phyloP scores from a whole-genome alignment of 2,329 filamentous ascomycete species.

The Pestalotiopsis sp. region DNA sequence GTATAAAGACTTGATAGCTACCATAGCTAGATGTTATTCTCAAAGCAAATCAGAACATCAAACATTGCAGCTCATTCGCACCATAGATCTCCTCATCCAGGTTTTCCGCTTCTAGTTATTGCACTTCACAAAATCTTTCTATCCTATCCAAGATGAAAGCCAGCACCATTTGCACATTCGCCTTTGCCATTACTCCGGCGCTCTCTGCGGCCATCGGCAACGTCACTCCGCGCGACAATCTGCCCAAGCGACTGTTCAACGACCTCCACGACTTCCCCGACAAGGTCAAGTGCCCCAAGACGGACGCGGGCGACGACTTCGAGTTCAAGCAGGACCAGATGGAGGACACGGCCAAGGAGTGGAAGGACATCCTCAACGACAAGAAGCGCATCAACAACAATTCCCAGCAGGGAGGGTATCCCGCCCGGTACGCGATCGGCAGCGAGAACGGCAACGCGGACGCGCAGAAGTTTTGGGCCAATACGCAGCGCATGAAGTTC shows the following conservation, averaged over 20 bases:
- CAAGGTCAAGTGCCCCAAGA: conserved; percentile 10
- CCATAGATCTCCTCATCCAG: too few relatives aligned
- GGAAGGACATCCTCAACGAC: conserved; percentile 9
- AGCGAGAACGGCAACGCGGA: background rate
- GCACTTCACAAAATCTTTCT: background rate
- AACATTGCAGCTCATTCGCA: too few relatives aligned
- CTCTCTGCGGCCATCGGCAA: conserved; percentile 10
- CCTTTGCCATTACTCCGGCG: conserved; percentile 5
- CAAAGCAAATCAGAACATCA: background rate
- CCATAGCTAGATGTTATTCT: background rate
- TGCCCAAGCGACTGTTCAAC: background rate
- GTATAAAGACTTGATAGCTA: background rate
- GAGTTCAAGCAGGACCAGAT: conserved; percentile 8
- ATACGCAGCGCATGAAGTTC: conserved; percentile 7
- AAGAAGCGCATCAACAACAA: background rate
- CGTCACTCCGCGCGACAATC: background rate
- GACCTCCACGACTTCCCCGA: conserved; percentile 5
- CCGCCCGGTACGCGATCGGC: conserved; percentile 2
- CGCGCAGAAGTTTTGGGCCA: background rate
- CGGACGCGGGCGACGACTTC: background rate
- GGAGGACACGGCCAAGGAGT: conserved; percentile 1
- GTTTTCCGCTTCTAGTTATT: too few relatives aligned
- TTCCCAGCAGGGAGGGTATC: background rate
- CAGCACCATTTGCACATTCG: conserved; percentile 1
- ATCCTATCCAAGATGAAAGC: background rate